Evolutionary conservation across 352 stramenopile species (phyloP).

Genomic region (Thraustotheca clavata): DNA sequence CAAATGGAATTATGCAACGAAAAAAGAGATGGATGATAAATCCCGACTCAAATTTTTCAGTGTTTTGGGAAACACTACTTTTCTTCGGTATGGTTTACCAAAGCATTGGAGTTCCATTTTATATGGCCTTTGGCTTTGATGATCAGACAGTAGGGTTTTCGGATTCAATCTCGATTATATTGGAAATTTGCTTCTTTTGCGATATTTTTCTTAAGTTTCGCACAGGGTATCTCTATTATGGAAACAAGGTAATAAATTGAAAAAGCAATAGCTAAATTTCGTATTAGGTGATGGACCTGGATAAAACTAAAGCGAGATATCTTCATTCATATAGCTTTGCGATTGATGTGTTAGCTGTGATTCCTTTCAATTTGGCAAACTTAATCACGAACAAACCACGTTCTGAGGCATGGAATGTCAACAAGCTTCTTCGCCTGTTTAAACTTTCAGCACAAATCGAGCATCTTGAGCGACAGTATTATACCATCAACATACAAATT

Average conservation of each 20-base stretch:
- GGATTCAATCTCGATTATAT: slow-evolving; percentile 28
- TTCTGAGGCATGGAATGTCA: slow-evolving; percentile 30
- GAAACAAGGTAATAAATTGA: slow-evolving; percentile 34
- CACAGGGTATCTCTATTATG: slow-evolving; percentile 50
- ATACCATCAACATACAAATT: slow-evolving; percentile 21
- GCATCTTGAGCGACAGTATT: slow-evolving; percentile 16
- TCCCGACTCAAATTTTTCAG: slow-evolving; percentile 18
- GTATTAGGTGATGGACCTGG: slow-evolving; percentile 36
- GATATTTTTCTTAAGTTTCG: slow-evolving; percentile 47
- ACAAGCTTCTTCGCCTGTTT: slow-evolving; percentile 18
- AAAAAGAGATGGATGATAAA: slow-evolving; percentile 1
- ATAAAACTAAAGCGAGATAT: slow-evolving; percentile 34
- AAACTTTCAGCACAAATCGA: slow-evolving; percentile 18
- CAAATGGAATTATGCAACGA: neutral
- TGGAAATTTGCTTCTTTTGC: slow-evolving; percentile 36
- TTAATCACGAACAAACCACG: neutral
- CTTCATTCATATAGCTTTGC: slow-evolving; percentile 30
- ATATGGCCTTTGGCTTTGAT: slow-evolving; percentile 19
- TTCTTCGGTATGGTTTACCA: slow-evolving; percentile 21
- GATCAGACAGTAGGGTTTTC: neutral
- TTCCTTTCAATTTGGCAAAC: slow-evolving; percentile 43
- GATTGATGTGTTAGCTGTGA: slow-evolving; percentile 31
- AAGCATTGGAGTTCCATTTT: slow-evolving; percentile 16
- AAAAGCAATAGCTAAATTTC: neutral
- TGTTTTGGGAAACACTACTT: slow-evolving; percentile 17